Base-by-base conservation (phyloP, 495 filamentous ascomycete species). In the Penicillium steckii region DNA sequence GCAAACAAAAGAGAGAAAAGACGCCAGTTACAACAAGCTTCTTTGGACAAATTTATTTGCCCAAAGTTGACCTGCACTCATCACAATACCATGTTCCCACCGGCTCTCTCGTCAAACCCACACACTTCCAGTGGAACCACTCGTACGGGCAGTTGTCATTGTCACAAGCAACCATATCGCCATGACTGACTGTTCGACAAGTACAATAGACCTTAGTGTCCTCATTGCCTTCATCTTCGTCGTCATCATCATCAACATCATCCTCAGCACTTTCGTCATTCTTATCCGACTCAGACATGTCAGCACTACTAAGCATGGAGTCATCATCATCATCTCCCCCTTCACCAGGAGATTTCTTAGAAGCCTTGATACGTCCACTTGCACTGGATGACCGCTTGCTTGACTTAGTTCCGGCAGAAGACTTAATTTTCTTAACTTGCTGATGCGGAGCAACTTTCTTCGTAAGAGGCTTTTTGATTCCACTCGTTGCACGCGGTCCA, bases 51-150 rank as follows among this genome's bases (percentile, higher is more conserved):
- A 17, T 50, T 41, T 61, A 74, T 38, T 76, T 78, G 51, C 79
- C 76, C 67, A 85, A 66, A 48, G 76, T 84, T 54, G 82, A 83
- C 23, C 80, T 75, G 65, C 94, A 98, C 49, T 85, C 79, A 29
- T 88, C 87, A 71, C 94, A 98, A 64, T 88, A 93, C 94, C 94
- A 98, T 40, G 85, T 91, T 18, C 93, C 94, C 44, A 83, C 83
- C 3, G 94, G 94, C 69, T 97, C 93, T 50, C 84, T 83, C 55
- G 86, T 93, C 55, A 98, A 75, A 2, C 90, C 89, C 44, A 97
- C 92, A 65, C 94, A 98, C 55, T 79, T 85, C 91, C 92, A 97
- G 75, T 98, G 94, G 70, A 98, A 98, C 94, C 94, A 98, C 73
- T 97, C 93, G 67, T 84, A 94, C 21, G 87, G 84, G 74, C 94